Evolutionary conservation across 805 yeast genomes (phyloP), one percentile per base, ranked within the genome.

Genomic region (Saccharomycopsis synnaedendra): DNA sequence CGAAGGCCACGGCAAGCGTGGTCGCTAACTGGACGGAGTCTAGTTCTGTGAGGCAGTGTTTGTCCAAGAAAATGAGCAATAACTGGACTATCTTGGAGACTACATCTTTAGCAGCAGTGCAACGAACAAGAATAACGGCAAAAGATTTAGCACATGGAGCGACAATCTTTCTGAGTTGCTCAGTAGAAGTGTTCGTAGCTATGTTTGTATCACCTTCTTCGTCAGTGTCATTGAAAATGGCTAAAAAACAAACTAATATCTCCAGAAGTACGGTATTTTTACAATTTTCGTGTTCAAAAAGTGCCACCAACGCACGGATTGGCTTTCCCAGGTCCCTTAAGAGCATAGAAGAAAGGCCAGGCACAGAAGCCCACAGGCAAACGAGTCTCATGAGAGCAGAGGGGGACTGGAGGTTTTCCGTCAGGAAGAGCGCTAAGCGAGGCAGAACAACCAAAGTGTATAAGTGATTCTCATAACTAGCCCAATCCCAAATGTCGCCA

Each of bases 361-460:
- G 65, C 33, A 64, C 60, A 4, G 68, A 59, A 43, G 83, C 66
- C 79, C 95, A 75, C 5, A 73, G 65, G 5, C 76, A 63, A 57
- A 90, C 73, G 6, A 87, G 59, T 48, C 70, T 75, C 75, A 89
- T 65, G 41, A 90, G 60, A 0, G 95, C 74, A 0, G 97, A 87
- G 0, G 90, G 81, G 57, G 83, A 87, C 58, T 87, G 94, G 33
- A 82, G 67, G 60, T 90, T 93, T 57, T 84, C 95, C 39, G 66
- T 72, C 3, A 82, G 82, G 62, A 90, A 90, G 8, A 71, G 67
- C 1, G 52, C 67, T 55, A 93, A 67, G 57, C 94, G 75, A 5
- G 95, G 88, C 27, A 61, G 56, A 9, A 90, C 66, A 28, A 87
- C 67, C 29, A 66, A 59, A 3, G 63, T 59, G 57, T 75, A 82